A percentile compares a stretch with the other conserved stretches of the same genome.
Evolutionary conservation across 1,284 basidiomycete genomes (phyloP).

Genomic region (Irpex sp.): DNA sequence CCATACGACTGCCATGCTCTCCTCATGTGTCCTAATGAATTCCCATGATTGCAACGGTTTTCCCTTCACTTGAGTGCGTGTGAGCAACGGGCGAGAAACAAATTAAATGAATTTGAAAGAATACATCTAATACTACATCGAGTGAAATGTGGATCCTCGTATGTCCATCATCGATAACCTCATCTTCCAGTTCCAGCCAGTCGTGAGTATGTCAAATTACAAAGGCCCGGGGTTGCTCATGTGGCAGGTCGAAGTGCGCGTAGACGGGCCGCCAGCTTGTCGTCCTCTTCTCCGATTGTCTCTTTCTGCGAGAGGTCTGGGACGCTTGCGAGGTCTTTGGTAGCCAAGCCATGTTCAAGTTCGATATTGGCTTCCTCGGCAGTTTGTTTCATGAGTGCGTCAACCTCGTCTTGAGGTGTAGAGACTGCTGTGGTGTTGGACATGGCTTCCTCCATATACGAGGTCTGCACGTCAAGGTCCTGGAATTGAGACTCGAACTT

Average conservation of each 20-base stretch:
- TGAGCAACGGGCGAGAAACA: neutral
- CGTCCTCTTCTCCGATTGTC: conserved; percentile 70
- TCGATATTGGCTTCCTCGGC: conserved; percentile 98
- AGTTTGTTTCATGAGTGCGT: conserved; percentile 86
- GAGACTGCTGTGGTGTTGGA: conserved; percentile 88
- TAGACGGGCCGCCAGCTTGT: conserved; percentile 73
- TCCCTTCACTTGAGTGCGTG: neutral
- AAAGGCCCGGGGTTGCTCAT: conserved; percentile 25
- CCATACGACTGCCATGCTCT: neutral
- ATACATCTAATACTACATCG: neutral
- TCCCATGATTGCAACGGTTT: neutral
- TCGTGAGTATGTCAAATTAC: neutral
- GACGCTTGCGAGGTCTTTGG: conserved; percentile 53
- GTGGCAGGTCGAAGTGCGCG: conserved; percentile 76
- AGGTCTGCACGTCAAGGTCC: conserved; percentile 97
- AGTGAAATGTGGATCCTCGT: conserved; percentile 1
- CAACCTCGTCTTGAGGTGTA: conserved; percentile 97
- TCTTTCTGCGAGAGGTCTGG: conserved; percentile 52
- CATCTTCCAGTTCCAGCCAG: neutral
- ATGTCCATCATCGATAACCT: conserved; percentile 1
- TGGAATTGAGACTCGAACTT: conserved; percentile 97
- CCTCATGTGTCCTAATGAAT: neutral
- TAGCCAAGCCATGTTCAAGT: conserved; percentile 83
- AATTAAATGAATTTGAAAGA: neutral
- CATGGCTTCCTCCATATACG: conserved; percentile 98